These are phyloP conservation scores for Penicillium sp. DNA, from an alignment of 2,329 filamentous ascomycete genomes.

Conservation along the genomic window DNA sequence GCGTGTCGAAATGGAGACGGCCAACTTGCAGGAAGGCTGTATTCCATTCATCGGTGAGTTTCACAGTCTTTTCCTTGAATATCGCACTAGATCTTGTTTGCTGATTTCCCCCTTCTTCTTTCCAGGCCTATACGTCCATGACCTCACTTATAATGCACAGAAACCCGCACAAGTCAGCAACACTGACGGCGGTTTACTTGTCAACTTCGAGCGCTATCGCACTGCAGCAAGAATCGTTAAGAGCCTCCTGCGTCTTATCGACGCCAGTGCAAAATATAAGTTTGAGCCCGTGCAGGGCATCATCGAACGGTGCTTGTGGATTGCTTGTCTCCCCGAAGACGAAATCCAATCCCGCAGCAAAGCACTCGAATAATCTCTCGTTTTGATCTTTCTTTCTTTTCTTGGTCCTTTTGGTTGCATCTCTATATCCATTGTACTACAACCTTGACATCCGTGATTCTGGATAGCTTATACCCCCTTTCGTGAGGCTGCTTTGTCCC, in stretches of 20 bases:
- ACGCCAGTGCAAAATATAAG: conserved; percentile 61
- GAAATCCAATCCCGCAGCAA: conserved; percentile 52
- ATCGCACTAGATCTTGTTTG: neutral
- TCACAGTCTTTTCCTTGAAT: neutral
- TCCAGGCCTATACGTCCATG: conserved; percentile 61
- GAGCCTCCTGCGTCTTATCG: conserved; percentile 59
- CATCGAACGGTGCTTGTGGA: conserved; percentile 63
- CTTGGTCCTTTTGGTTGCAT: conserved; percentile 6
- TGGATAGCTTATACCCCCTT: conserved; percentile 23
- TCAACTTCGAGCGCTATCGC: conserved; percentile 66
- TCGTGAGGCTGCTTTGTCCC: conserved; percentile 2
- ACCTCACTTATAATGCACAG: conserved; percentile 65
- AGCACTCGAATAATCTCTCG: conserved; percentile 36
- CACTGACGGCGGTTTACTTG: conserved; percentile 51
- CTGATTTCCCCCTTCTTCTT: neutral
- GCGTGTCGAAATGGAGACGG: conserved; percentile 62
- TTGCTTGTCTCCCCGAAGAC: conserved; percentile 58
- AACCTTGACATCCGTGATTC: conserved; percentile 11
- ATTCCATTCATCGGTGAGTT: conserved; percentile 62
- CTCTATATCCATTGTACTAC: conserved; percentile 8
- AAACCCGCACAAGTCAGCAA: conserved; percentile 58
- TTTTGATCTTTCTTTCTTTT: neutral
- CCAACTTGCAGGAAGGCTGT: conserved; percentile 57
- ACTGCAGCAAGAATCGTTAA: conserved; percentile 65
- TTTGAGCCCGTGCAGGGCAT: conserved; percentile 58